phyloP scores from a whole-genome alignment of 768 basidiomycete species.

The Auricularia auricula-judae region DNA sequence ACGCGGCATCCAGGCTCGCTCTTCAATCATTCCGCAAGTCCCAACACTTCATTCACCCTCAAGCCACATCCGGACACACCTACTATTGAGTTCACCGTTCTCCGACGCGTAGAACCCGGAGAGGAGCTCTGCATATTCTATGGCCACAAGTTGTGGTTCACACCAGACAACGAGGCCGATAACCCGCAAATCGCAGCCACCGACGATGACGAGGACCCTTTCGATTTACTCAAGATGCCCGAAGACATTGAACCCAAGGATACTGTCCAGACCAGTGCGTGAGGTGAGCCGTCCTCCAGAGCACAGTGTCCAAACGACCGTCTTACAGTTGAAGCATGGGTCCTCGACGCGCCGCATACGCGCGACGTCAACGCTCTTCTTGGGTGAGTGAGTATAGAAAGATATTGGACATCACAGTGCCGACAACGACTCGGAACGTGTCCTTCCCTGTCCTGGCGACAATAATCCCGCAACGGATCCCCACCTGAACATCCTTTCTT shows the following conservation, averaged over 20 bases:
- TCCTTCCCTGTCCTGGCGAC: too few relatives aligned
- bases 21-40: slow-evolving; percentile 64
- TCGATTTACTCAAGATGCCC: slow-evolving; percentile 45
- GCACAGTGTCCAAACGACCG: background rate
- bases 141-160: slow-evolving; percentile 43
- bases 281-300: background rate
- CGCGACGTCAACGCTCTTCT: slow-evolving; percentile 49
- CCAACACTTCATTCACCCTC: slow-evolving; percentile 59
- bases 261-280: slow-evolving; percentile 13
- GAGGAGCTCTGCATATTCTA: slow-evolving; percentile 23
- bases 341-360: slow-evolving; percentile 58
- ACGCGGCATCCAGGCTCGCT: slow-evolving; percentile 47
- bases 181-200: background rate
- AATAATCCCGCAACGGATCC: background rate
- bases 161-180: slow-evolving; percentile 22
- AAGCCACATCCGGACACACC: slow-evolving; percentile 28
- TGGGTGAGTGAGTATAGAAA: slow-evolving; percentile 30
- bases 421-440: too few relatives aligned
- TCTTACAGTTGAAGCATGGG: slow-evolving; percentile 58
- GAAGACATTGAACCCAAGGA: slow-evolving; percentile 26
- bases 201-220: slow-evolving; percentile 31
- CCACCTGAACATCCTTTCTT: background rate
- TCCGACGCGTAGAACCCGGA: slow-evolving; percentile 15
- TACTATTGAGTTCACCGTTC: slow-evolving; percentile 16
- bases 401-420: too few relatives aligned